Base-by-base conservation (phyloP, 2,329 filamentous ascomycete genomes). In the Cladosporium sp. region DNA sequence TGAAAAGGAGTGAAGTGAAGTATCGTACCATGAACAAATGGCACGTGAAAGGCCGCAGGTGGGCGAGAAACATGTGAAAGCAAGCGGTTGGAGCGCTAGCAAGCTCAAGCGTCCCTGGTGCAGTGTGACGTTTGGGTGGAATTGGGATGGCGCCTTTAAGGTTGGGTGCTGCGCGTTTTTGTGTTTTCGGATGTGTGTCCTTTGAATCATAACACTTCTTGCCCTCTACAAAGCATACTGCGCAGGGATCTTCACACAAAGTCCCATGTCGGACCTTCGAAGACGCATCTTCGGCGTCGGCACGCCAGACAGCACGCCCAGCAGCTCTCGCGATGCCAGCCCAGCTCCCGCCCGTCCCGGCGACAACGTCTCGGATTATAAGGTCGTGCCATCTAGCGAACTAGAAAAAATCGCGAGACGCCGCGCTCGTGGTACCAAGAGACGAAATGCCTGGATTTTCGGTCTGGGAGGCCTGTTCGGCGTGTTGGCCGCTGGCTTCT, bases 381-480 rank as follows among this genome's bases (percentile, higher is more conserved):
- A 72, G 50, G 65, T 80, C n/a, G 70, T 79, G n/a, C 71, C 77
- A 8, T 71, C 72, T 7, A 70, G 74, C 51, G 75, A 76, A 58
- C 69, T 80, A 36, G 63, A 74, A 47, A 69, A 71, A 55, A 64
- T 74, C 52, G 42, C 41, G 37, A 56, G 55, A 50, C 36, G 51
- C 17, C 52, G 51, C 59, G 63, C 49, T 59, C 27, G 17, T 9
- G 69, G 59, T 19, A 71, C 63, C 50, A 95, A 92, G 71, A 82
- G 88, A 59, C 83, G 85, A 55, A 88, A 83, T 68, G 84, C 85
- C 2, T 82, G 95, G 63, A 87, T 96, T 22, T 97, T 99, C 69
- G 73, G 85, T 8, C 76, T 99, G 17, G 93, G 93, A 27, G 89
- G 90, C 36, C 64, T 99, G n/a, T 92, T 93, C 61, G 93, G 93